phyloP scores from a whole-genome alignment of 2,329 filamentous ascomycete species.

The Aureobasidium uvarum region DNA sequence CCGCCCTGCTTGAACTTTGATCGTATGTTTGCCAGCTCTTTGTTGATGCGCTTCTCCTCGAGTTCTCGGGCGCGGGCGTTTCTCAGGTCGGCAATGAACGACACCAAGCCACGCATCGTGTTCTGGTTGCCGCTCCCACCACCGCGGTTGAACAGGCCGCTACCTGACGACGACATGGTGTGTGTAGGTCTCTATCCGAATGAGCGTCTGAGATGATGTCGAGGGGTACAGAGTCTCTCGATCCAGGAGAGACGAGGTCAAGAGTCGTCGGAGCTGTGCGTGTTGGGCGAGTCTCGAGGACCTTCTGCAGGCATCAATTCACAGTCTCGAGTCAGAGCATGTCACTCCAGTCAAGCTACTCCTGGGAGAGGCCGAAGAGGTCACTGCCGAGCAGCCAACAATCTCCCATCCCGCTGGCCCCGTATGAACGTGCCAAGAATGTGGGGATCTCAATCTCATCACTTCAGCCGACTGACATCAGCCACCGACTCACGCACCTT shows the following conservation, averaged over 20 bases:
- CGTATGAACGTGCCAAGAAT: slow-evolving; percentile 1
- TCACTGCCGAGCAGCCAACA: neutral
- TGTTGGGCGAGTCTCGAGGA: neutral
- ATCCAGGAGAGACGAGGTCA: neutral
- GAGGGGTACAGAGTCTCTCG: neutral
- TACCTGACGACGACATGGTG: slow-evolving; percentile 32
- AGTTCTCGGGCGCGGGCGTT: slow-evolving; percentile 93
- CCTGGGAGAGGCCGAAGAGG: neutral
- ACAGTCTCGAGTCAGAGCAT: slow-evolving; percentile 13
- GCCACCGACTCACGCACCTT: neutral
- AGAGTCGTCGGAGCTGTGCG: neutral
- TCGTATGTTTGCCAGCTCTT: slow-evolving; percentile 96
- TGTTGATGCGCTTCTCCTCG: slow-evolving; percentile 99
- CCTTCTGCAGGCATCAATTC: neutral
- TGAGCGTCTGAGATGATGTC: neutral
- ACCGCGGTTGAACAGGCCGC: slow-evolving; percentile 40
- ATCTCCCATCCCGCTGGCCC: neutral
- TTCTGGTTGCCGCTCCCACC: slow-evolving; percentile 37
- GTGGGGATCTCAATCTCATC: slow-evolving; percentile 15
- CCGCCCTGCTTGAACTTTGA: slow-evolving; percentile 91
- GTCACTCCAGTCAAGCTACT: neutral
- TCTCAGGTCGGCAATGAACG: slow-evolving; percentile 95
- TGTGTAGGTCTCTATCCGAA: neutral
- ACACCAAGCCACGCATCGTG: slow-evolving; percentile 68
- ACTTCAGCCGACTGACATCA: neutral